phyloP scores from a whole-genome alignment of 2,329 filamentous ascomycete genomes.

The Sarocladium kiliense region DNA sequence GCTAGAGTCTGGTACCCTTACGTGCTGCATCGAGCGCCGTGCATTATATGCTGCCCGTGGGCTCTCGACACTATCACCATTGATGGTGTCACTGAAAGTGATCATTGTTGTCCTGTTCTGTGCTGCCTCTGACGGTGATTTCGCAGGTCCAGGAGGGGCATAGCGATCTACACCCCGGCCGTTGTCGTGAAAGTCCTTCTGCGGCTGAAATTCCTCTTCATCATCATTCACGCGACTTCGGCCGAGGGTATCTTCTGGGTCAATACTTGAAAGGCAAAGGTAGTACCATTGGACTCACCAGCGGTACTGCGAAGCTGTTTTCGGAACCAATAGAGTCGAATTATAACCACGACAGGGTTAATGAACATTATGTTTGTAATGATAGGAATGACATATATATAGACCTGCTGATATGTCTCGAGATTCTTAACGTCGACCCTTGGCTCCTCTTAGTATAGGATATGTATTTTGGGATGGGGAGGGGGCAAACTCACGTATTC shows the following conservation, averaged over 20 bases:
- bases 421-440: slow-evolving; percentile 41
- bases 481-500: no score
- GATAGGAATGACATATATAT: slow-evolving; percentile 44
- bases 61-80: no score
- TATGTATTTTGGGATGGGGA: slow-evolving; percentile 27
- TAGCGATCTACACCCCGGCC: no score
- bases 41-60: no score
- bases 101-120: no score
- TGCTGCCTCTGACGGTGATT: no score
- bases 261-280: neutral
- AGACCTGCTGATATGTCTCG: slow-evolving; percentile 45
- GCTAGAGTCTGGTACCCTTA: no score
- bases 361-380: slow-evolving; percentile 43
- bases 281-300: slow-evolving; percentile 19
- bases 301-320: slow-evolving; percentile 33
- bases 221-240: neutral
- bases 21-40: no score
- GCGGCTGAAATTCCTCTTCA: no score
- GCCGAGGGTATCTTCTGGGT: neutral
- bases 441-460: neutral
- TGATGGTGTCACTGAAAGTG: no score
- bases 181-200: no score
- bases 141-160: no score
- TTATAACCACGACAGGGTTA: slow-evolving; percentile 42
- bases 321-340: slow-evolving; percentile 44